Conservation (phyloP, 768 basidiomycete genomes). For the Mrakia gelida region DNA sequence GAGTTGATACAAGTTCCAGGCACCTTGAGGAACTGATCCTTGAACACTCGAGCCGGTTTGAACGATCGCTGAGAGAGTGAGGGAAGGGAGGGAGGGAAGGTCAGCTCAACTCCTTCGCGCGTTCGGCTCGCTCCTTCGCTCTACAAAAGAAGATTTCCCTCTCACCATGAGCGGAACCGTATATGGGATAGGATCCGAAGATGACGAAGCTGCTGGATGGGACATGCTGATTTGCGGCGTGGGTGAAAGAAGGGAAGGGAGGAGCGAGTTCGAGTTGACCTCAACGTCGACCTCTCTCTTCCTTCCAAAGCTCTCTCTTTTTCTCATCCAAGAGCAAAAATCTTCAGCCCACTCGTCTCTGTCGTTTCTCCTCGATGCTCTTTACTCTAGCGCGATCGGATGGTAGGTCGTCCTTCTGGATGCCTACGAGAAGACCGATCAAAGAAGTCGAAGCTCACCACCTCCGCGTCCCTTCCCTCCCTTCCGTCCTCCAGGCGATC, state of each 20-base stretch:
- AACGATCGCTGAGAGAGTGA: constrained; percentile 43
- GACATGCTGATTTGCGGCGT: no score
- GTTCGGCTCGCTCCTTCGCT: no score
- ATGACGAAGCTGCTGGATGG: no score
- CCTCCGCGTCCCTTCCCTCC: background rate
- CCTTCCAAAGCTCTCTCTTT: no score
- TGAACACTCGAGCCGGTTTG: constrained; percentile 82
- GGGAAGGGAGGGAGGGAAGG: background rate
- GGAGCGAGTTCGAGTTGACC: no score
- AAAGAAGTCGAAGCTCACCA: background rate
- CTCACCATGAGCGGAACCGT: no score
- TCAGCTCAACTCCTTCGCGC: background rate
- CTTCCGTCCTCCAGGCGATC: background rate
- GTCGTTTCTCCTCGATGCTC: background rate
- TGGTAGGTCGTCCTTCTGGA: background rate
- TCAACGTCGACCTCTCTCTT: no score
- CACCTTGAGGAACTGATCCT: constrained; percentile 63
- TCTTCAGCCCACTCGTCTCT: no score
- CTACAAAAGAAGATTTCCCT: no score
- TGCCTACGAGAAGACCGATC: background rate
- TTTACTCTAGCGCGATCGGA: background rate
- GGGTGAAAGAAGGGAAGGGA: no score
- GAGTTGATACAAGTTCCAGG: constrained; percentile 52
- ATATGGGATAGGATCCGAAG: no score
- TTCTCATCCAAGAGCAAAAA: no score